Percentiles rank a stretch among this genome's conserved stretches.
These are phyloP conservation scores for Apiospora sp. DNA, from an alignment of 2,329 filamentous ascomycete species.

Conservation along the genomic window DNA sequence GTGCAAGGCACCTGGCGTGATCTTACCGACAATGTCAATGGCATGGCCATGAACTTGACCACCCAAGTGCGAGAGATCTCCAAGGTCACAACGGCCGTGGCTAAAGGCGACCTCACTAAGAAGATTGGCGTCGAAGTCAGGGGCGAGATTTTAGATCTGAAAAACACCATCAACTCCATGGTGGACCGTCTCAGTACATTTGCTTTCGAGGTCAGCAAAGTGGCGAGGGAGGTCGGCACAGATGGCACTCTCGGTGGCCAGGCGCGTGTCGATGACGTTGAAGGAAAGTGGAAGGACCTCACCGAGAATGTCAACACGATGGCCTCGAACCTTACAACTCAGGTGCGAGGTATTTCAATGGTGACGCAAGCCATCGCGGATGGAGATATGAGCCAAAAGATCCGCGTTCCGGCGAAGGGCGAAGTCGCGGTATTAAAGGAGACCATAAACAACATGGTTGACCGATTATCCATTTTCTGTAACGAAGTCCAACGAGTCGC, in stretches of 20 bases:
- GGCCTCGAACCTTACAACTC: slow-evolving; percentile 72
- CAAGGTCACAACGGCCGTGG: slow-evolving; percentile 94
- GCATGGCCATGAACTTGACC: slow-evolving; percentile 96
- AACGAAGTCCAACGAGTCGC: slow-evolving; percentile 95
- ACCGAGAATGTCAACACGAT: slow-evolving; percentile 88
- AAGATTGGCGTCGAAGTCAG: slow-evolving; percentile 95
- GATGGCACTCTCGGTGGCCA: slow-evolving; percentile 94
- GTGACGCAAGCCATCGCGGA: slow-evolving; percentile 95
- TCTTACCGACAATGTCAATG: slow-evolving; percentile 93
- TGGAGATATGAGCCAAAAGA: slow-evolving; percentile 94
- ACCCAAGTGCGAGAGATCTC: slow-evolving; percentile 98
- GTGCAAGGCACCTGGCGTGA: slow-evolving; percentile 98
- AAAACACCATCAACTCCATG: slow-evolving; percentile 99
- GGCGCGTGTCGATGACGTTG: slow-evolving; percentile 91
- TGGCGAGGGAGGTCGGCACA: slow-evolving; percentile 94
- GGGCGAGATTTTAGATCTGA: slow-evolving; percentile 93
- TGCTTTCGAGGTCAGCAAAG: slow-evolving; percentile 94
- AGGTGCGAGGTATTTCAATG: slow-evolving; percentile 90
- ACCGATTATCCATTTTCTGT: slow-evolving; percentile 92
- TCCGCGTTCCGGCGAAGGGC: slow-evolving; percentile 92
- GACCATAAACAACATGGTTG: slow-evolving; percentile 99
- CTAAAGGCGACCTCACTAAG: slow-evolving; percentile 90
- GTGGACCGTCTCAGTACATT: slow-evolving; percentile 96
- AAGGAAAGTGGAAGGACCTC: slow-evolving; percentile 97
- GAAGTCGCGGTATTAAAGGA: slow-evolving; percentile 94